Evolutionary conservation across 495 filamentous ascomycete species (phyloP), one percentile per base, ranked within the genome.

Genomic region (Peziza echinospora): DNA sequence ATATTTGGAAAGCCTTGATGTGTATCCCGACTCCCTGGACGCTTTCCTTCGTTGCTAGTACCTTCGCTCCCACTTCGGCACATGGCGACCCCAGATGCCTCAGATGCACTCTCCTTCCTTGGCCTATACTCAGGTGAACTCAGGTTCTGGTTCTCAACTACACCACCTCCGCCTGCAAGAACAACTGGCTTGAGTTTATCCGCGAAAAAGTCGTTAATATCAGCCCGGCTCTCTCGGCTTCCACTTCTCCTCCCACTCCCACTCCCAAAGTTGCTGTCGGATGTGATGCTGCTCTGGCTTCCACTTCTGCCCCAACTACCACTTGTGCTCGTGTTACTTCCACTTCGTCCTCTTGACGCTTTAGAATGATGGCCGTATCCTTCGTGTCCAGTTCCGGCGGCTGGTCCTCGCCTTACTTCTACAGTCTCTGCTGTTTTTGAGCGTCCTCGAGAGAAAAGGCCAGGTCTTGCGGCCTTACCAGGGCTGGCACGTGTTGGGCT

Each of bases 351-450:
- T 8, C 65, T 53, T 3, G 64, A 10, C 37, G 17, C 21, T 45
- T 40, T 47, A 58, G 24, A 71, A 68, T 73, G 91, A 57, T 73
- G 79, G 6, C 85, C 84, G 59, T 96, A 96, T 40, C 87, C 89
- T 65, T 96, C 89, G 61, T 96, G 84, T 2, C 89, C 89, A 25
- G 91, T 99, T 26, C 89, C 91, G 24, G 89, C 89, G 5, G 70
- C 72, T 16, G 89, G 89, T 0, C 89, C 91, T 62, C 87, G 92
- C 46, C 80, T 75, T 11, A 62, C 30, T 5, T 65, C 47, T 51
- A 75, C 80, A 50, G 65, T 65, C 49, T 59, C 59, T 44, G 64
- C 62, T 26, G 24, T 51, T 40, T 45, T 52, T 26, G 44, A 51
- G 34, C 48, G 24, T 16, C 49, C 49, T 19, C 49, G 19, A 8